Percentiles rank a stretch among this genome's conserved stretches.
Evolutionary conservation across 306 rosid species (phyloP).

Genomic region (Lathyrus oleraceus): DNA sequence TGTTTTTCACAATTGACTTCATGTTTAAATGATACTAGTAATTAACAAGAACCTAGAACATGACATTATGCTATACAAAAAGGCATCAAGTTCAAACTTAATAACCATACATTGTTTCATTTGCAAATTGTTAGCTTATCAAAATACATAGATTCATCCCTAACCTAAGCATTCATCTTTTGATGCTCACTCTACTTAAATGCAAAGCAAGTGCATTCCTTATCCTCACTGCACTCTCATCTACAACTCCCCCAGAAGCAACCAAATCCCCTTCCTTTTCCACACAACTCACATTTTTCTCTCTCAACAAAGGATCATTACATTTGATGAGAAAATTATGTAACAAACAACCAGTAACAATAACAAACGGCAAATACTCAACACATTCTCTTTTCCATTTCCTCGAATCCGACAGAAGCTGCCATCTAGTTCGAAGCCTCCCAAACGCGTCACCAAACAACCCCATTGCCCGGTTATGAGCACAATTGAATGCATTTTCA

Average conservation of each 20-base stretch:
- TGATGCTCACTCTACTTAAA: conserved; percentile 56
- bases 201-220: conserved; percentile 76
- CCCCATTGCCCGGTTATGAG: conserved; percentile 56
- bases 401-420: conserved; percentile 50
- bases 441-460: conserved; percentile 55
- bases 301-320: conserved; percentile 46
- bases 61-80: not conserved
- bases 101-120: not conserved
- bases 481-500: conserved; percentile 58
- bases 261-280: conserved; percentile 42
- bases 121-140: not conserved
- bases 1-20: not conserved
- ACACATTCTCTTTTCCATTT: conserved; percentile 68
- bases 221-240: conserved; percentile 57
- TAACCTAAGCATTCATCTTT: conserved; percentile 51
- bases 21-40: not conserved
- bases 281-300: conserved; percentile 32
- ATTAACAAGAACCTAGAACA: not conserved
- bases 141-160: not conserved
- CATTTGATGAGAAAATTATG: conserved; percentile 76
- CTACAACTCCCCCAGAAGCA: conserved; percentile 50
- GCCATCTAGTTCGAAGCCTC: conserved; percentile 61
- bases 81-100: not conserved
- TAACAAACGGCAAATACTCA: conserved; percentile 68
- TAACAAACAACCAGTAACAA: conserved; percentile 71